phyloP scores from a whole-genome alignment of 2,329 filamentous ascomycete species.

The Diaporthe vaccinii region DNA sequence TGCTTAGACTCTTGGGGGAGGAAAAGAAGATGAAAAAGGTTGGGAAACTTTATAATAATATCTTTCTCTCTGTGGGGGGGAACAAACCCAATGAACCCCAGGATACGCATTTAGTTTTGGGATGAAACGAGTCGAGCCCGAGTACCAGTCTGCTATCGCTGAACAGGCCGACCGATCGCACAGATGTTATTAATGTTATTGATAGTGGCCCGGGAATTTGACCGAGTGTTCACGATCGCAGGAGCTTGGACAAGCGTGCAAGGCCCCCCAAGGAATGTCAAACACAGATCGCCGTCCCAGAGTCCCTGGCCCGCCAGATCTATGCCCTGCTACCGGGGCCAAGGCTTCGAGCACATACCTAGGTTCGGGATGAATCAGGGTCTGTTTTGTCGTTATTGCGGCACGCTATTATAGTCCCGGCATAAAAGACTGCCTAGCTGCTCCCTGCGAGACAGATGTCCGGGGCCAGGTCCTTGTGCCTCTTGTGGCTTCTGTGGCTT shows the following conservation, averaged over 20 bases:
- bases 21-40: not conserved
- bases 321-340: conserved; percentile 22
- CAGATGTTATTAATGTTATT: conserved; percentile 22
- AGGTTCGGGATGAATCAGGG: conserved; percentile 35
- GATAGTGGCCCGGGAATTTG: conserved; percentile 22
- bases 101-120: conserved; percentile 22
- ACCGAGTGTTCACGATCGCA: conserved; percentile 18
- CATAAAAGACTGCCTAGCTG: conserved; percentile 17
- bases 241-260: conserved; percentile 21
- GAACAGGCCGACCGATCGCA: conserved; percentile 23
- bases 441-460: conserved; percentile 6
- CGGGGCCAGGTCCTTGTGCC: conserved; percentile 1
- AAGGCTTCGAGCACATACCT: conserved; percentile 16
- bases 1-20: not conserved
- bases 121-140: conserved; percentile 34
- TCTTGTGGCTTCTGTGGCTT: conserved; percentile 3
- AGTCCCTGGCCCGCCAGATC: conserved; percentile 28
- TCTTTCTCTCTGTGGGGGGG: not conserved
- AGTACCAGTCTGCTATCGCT: conserved; percentile 23
- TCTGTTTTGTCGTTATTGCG: conserved; percentile 37
- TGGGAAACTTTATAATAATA: conserved; percentile 35
- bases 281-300: conserved; percentile 36
- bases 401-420: conserved; percentile 32
- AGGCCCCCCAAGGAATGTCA: conserved; percentile 32
- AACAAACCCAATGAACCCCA: conserved; percentile 8